Percentiles rank a stretch among this genome's conserved stretches.
Evolutionary conservation across 2,329 filamentous ascomycete genomes (phyloP).

Genomic region (Talaromyces sp.): DNA sequence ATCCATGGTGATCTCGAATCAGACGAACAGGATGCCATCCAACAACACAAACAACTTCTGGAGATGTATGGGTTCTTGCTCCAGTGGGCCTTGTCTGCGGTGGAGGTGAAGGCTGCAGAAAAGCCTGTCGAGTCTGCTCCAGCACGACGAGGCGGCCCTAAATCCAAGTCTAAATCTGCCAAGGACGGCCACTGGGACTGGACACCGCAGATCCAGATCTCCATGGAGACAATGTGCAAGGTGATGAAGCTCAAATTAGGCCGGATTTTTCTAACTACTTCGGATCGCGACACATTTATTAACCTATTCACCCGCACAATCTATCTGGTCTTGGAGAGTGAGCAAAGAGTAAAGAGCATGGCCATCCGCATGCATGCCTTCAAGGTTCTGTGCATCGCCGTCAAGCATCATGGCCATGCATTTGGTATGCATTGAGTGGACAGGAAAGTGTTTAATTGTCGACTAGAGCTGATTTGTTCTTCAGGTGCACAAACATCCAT

Average conservation of each 20-base stretch:
- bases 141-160: constrained; percentile 73
- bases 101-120: constrained; percentile 90
- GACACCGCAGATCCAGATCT: constrained; percentile 79
- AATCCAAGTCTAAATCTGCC: constrained; percentile 69
- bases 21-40: constrained; percentile 84
- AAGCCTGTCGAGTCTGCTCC: constrained; percentile 74
- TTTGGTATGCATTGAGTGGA: constrained; percentile 65
- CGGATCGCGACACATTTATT: constrained; percentile 93
- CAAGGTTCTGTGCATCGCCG: constrained; percentile 92
- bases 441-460: not conserved
- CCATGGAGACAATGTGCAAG: constrained; percentile 93
- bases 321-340: constrained; percentile 91
- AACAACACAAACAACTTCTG: constrained; percentile 85
- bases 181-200: constrained; percentile 89
- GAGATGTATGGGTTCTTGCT: constrained; percentile 93
- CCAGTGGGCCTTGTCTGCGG: constrained; percentile 93
- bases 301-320: constrained; percentile 88
- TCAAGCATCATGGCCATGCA: constrained; percentile 96
- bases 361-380: constrained; percentile 95
- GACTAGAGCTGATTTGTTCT: constrained; percentile 23
- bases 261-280: constrained; percentile 93
- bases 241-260: constrained; percentile 89
- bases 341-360: constrained; percentile 85
- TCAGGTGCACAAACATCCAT: constrained; percentile 94
- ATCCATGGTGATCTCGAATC: constrained; percentile 84